A percentile compares a stretch with the other conserved stretches of the same genome.
Conservation (phyloP, 495 filamentous ascomycete species). For the Venustampulla echinocandica region DNA sequence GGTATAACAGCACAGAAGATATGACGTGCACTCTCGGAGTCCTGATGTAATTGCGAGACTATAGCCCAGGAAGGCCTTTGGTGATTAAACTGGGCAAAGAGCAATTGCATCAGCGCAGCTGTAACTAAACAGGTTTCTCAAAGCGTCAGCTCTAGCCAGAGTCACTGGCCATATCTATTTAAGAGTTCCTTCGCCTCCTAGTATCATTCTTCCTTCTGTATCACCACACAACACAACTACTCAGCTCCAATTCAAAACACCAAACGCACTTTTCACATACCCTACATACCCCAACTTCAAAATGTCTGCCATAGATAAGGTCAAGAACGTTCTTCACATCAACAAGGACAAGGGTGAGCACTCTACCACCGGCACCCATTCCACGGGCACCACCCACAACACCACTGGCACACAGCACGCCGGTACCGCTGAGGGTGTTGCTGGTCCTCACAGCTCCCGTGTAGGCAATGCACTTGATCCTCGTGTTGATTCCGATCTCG, state of each 20-base stretch:
- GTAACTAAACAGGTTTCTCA: background rate
- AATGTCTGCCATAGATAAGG: constrained; percentile 21
- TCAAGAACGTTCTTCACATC: constrained; percentile 21
- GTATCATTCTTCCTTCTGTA: background rate
- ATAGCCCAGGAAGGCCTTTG: background rate
- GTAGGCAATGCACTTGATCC: constrained; percentile 5
- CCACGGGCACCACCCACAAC: constrained; percentile 2
- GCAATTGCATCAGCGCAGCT: background rate
- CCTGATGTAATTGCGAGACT: background rate
- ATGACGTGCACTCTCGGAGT: constrained; percentile 24
- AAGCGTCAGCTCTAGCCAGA: background rate
- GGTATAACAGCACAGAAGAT: constrained; percentile 10
- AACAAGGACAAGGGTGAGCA: constrained; percentile 6
- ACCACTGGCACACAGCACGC: constrained; percentile 3
- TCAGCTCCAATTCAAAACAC: background rate
- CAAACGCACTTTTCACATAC: background rate
- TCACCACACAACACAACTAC: background rate
- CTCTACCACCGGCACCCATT: constrained; percentile 2
- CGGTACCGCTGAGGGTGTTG: constrained; percentile 11
- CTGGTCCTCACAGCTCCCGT: constrained; percentile 7
- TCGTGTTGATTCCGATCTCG: constrained; percentile 11
- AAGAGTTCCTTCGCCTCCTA: background rate
- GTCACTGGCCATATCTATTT: background rate
- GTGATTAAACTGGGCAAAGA: background rate
- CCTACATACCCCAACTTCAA: constrained; percentile 10